These are phyloP conservation scores for Heritiera fomes DNA, from an alignment of 345 rosid genomes.

Conservation along the genomic window DNA sequence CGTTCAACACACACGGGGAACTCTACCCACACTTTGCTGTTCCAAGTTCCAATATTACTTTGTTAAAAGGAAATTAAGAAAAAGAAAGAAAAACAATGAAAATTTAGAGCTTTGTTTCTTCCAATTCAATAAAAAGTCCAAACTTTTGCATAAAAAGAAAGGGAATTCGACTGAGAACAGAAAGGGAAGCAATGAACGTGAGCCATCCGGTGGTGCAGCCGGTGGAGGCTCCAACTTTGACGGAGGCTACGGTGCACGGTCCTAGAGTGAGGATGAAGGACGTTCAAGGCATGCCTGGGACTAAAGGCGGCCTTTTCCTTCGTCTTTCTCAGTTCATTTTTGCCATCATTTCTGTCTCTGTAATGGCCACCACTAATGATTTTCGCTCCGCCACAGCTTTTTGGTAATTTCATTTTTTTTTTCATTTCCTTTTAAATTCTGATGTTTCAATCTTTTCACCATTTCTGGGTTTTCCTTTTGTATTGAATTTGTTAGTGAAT, in stretches of 20 bases:
- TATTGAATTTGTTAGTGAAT: too few species aligned
- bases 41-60: neutral
- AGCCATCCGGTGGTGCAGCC: conserved; percentile 84
- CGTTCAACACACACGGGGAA: neutral
- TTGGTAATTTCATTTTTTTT: conserved; percentile 39
- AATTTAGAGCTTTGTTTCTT: neutral
- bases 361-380: conserved; percentile 72
- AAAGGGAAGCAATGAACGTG: conserved; percentile 35
- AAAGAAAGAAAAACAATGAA: neutral
- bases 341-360: conserved; percentile 55
- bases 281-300: conserved; percentile 86
- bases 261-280: conserved; percentile 73
- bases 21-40: neutral
- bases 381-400: conserved; percentile 71
- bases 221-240: conserved; percentile 61
- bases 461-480: neutral
- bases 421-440: neutral
- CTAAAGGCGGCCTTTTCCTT: conserved; percentile 67
- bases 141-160: neutral
- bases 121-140: neutral
- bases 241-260: conserved; percentile 41
- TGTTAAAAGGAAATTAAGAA: neutral
- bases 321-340: conserved; percentile 62
- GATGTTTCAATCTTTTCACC: neutral
- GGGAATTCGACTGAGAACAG: neutral